These are phyloP conservation scores for Trichosanthes cucumerina DNA, from an alignment of 306 rosid species.

Conservation along the genomic window DNA sequence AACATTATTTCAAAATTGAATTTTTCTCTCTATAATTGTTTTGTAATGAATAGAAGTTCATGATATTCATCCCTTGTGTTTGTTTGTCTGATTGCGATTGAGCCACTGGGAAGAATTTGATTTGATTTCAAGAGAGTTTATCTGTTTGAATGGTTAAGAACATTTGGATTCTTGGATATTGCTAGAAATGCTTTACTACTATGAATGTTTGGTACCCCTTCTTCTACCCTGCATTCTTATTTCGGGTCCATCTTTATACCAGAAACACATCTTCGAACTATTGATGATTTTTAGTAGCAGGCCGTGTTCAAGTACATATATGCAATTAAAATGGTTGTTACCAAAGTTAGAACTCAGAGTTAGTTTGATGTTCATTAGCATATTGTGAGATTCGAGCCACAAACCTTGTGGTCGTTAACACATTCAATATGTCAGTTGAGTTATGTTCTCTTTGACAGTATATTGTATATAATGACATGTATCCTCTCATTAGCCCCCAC, in stretches of 20 bases:
- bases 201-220: neutral
- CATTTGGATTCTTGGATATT: neutral
- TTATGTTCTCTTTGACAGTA: too few species aligned
- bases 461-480: too few species aligned
- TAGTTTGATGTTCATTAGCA: neutral
- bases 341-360: neutral
- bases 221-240: neutral
- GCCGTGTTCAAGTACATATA: neutral
- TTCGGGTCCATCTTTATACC: neutral
- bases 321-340: neutral
- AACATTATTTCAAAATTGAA: neutral
- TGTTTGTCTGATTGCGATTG: neutral
- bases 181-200: neutral
- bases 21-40: neutral
- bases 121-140: neutral
- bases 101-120: neutral
- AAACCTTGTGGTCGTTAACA: too few species aligned
- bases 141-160: neutral
- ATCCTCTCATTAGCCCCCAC: too few species aligned
- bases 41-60: slow-evolving; percentile 3
- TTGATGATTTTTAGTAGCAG: neutral
- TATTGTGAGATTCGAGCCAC: too few species aligned
- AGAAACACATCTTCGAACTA: neutral
- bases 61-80: neutral
- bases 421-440: too few species aligned